Conservation (phyloP, 2,329 filamentous ascomycete genomes). For the Scedosporium aurantiacum region DNA sequence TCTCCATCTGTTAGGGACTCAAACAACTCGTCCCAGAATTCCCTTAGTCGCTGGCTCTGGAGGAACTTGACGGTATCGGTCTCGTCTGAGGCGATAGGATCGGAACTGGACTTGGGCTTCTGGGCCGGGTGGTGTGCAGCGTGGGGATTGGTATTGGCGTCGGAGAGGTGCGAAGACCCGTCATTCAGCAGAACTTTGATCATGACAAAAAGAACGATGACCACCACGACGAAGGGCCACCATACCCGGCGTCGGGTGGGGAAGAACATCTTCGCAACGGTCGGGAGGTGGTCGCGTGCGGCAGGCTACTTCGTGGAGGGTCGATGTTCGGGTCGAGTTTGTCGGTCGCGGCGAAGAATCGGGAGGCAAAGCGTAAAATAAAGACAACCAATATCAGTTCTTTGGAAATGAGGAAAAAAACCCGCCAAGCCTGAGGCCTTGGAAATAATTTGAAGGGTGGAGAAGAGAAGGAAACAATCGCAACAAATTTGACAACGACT, state of each 20-base stretch:
- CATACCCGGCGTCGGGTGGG: neutral
- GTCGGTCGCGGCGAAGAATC: too few relatives aligned
- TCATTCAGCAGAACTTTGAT: neutral
- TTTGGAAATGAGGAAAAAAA: neutral
- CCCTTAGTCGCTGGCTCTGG: slow-evolving; percentile 1
- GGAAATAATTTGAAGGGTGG: too few relatives aligned
- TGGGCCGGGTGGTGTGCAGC: neutral
- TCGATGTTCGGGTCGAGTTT: neutral
- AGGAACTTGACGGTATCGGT: slow-evolving; percentile 8
- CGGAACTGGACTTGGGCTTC: neutral
- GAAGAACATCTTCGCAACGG: neutral
- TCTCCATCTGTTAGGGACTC: slow-evolving; percentile 3
- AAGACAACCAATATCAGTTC: neutral
- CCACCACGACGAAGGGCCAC: neutral
- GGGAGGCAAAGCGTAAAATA: too few relatives aligned
- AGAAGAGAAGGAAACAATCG: too few relatives aligned
- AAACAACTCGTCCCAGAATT: slow-evolving; percentile 10
- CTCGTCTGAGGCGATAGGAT: neutral
- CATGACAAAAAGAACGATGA: neutral
- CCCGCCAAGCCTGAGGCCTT: too few relatives aligned
- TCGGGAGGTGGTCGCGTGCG: neutral
- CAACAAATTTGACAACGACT: too few relatives aligned
- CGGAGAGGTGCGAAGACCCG: neutral
- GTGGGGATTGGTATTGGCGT: too few relatives aligned
- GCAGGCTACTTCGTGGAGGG: neutral